Conservation (phyloP, 148 eudicot genomes). For the Fagopyrum tataricum region DNA sequence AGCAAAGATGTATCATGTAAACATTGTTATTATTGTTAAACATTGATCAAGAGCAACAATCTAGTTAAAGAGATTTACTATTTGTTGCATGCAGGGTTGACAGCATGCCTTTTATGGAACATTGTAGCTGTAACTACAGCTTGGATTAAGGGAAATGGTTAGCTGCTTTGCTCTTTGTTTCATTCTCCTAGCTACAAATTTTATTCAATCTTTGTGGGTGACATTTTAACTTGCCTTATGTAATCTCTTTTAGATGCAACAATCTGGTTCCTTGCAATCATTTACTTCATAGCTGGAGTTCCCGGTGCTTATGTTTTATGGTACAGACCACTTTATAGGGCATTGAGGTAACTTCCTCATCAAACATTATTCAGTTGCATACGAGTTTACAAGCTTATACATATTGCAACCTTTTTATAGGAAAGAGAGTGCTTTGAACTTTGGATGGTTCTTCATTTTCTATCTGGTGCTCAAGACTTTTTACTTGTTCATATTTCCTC, state of each 20-base stretch:
- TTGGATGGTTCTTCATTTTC: constrained; percentile 79
- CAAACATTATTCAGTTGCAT: not conserved
- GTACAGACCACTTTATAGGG: constrained; percentile 91
- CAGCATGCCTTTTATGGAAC: constrained; percentile 72
- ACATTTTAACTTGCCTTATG: not conserved
- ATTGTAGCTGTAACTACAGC: constrained; percentile 72
- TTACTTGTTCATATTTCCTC: not conserved
- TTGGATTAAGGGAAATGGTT: constrained; percentile 77
- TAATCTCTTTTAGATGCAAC: constrained; percentile 40
- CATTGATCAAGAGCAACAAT: no score
- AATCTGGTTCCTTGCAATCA: constrained; percentile 89
- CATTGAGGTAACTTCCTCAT: constrained; percentile 53
- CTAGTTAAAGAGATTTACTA: not conserved
- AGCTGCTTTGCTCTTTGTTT: constrained; percentile 13
- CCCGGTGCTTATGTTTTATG: constrained; percentile 80
- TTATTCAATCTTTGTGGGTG: not conserved
- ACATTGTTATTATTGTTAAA: no score
- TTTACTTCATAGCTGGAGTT: constrained; percentile 84
- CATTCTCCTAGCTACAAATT: not conserved
- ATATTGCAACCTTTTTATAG: constrained; percentile 25
- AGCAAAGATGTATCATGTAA: not conserved
- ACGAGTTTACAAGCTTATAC: not conserved
- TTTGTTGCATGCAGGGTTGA: constrained; percentile 44
- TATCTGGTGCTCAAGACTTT: constrained; percentile 41
- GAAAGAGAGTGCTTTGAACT: constrained; percentile 78